Percentiles rank a stretch among this genome's conserved stretches.
These are phyloP conservation scores for Saccharomycopsis fodiens DNA, from an alignment of 805 yeast genomes.

Conservation along the genomic window DNA sequence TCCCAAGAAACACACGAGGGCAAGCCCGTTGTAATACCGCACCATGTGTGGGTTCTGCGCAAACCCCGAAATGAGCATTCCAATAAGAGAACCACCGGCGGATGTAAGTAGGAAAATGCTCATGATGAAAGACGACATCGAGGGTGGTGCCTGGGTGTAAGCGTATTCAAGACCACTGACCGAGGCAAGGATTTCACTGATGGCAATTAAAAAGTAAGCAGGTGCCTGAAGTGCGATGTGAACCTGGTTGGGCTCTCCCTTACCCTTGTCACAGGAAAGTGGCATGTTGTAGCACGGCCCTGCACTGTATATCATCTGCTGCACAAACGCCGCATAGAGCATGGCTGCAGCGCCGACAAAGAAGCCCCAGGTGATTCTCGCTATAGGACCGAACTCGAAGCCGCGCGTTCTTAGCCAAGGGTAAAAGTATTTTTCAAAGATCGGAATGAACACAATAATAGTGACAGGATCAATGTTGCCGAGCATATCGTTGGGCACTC, in stretches of 20 bases:
- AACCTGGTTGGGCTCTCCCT: conserved; percentile 40
- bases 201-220: conserved; percentile 64
- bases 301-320: conserved; percentile 56
- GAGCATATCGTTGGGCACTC: conserved; percentile 74
- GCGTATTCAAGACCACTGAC: conserved; percentile 82
- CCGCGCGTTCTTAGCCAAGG: conserved; percentile 44
- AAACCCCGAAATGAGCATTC: conserved; percentile 63
- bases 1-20: conserved; percentile 47
- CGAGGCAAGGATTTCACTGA: conserved; percentile 73
- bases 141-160: conserved; percentile 70
- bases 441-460: conserved; percentile 69
- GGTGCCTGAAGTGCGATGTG: conserved; percentile 62
- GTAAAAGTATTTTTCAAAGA: conserved; percentile 53
- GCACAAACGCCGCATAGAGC: conserved; percentile 72
- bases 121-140: conserved; percentile 60
- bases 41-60: conserved; percentile 62
- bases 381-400: conserved; percentile 59
- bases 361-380: conserved; percentile 67
- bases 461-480: conserved; percentile 71
- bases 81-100: conserved; percentile 73
- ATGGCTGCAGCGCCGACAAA: conserved; percentile 55
- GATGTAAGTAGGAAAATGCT: conserved; percentile 53
- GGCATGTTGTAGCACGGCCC: conserved; percentile 73
- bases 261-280: conserved; percentile 37
- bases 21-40: conserved; percentile 63